Base-by-base conservation (phyloP, 139 green algal genomes). In the Mesostigma viride region DNA sequence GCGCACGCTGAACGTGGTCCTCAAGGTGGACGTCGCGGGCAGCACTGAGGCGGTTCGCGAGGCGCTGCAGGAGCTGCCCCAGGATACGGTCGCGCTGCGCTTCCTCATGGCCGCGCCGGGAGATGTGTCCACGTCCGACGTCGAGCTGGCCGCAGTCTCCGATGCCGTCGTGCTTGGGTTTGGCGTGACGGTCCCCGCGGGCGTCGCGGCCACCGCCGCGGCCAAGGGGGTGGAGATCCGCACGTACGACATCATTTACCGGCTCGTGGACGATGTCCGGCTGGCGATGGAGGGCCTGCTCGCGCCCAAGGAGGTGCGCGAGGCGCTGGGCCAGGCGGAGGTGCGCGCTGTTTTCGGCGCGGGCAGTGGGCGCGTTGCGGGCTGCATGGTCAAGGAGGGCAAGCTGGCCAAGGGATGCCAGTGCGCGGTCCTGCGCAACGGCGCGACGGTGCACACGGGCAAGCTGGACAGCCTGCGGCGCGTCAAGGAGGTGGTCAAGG, bases 231-330 rank as follows among this genome's bases (percentile, higher is more conserved):
- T 81, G 84, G 73, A 88, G 31, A 63, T 95, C 31, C 69, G 69
- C 28, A 77, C 74, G 4, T 94, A 91, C 80, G 69, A 78, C 47
- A 85, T 98, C 71, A 99, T 99, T 75, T 99, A 99, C 75, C 82
- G 91, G 62, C 76, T 98, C 6, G 79, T 99, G 6, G 91, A 99
- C 70, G 89, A 97, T 63, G 79, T 98, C 24, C 87, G 90, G 32
- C 88, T 82, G 5, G 83, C 81, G 8, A 99, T 99, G 94, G 91
- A 98, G 83, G 93, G 91, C 58, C 84, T 87, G 69, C 79, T 99
- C 44, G 79, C 71, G 46, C 36, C 79, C 24, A 74, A 92, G 36
- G 84, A 92, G 77, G 89, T 95, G 83, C 60, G 79, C 5, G 74
- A 85, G 62, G 33, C 61, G 22, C 33, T 93, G n/a, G 88, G 88